These are phyloP conservation scores for Dispira simplex DNA, from an alignment of 192 early-diverging fungal species.

Conservation along the genomic window DNA sequence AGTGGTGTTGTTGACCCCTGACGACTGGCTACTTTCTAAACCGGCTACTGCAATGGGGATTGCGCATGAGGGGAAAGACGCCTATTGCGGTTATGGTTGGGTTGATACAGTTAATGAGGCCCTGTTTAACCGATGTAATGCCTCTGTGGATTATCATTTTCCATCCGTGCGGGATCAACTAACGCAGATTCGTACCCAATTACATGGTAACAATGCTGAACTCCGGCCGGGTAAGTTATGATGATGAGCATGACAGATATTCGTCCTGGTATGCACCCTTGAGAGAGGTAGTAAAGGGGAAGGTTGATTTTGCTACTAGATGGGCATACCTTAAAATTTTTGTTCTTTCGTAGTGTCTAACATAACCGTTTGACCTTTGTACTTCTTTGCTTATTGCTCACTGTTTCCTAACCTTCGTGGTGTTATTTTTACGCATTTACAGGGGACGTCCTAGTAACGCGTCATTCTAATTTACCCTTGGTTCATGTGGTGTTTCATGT, in stretches of 20 bases:
- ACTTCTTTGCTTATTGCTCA: too few species aligned
- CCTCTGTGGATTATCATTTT: conserved; percentile 66
- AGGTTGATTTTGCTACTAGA: too few species aligned
- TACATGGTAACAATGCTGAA: conserved; percentile 16
- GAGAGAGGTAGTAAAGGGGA: too few species aligned
- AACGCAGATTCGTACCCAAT: conserved; percentile 31
- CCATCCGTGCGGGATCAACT: conserved; percentile 47
- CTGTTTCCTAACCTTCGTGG: too few species aligned
- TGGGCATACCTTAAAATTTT: too few species aligned
- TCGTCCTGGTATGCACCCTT: too few species aligned
- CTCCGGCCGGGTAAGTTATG: conserved; percentile 19
- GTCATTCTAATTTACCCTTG: conserved; percentile 58
- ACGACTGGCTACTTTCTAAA: neutral
- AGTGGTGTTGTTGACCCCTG: conserved; percentile 1
- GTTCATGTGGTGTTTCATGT: conserved; percentile 62
- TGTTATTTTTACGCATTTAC: too few species aligned
- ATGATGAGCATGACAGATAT: too few species aligned
- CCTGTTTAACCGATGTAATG: conserved; percentile 45
- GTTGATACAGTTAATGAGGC: conserved; percentile 10
- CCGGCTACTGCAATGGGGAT: too few species aligned
- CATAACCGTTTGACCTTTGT: too few species aligned
- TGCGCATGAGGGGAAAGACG: too few species aligned
- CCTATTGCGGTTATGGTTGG: neutral
- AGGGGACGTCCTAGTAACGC: conserved; percentile 50
- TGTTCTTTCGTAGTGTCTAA: too few species aligned